A percentile compares a stretch with the other conserved stretches of the same genome.
phyloP scores from a whole-genome alignment of 1,284 basidiomycete species.

The Cutaneotrichosporon mucoides region DNA sequence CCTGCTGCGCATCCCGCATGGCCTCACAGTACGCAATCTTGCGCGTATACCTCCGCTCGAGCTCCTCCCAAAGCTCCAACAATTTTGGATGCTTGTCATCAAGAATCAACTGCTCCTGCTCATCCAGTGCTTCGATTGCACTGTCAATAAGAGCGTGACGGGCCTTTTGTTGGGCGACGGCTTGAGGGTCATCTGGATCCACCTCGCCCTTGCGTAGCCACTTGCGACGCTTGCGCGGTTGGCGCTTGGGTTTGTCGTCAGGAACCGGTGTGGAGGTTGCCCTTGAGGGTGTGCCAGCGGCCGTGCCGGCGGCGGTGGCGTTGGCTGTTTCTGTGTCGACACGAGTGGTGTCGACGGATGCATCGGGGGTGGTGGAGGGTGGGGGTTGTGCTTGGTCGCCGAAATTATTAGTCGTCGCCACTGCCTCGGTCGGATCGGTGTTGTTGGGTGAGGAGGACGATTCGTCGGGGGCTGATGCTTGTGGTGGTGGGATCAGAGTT shows the following conservation, averaged over 20 bases:
- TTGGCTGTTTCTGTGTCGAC: neutral
- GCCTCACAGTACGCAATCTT: conserved; percentile 18
- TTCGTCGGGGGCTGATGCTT: too few relatives aligned
- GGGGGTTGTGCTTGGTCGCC: too few relatives aligned
- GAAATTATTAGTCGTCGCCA: too few relatives aligned
- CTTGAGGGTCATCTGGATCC: conserved; percentile 43
- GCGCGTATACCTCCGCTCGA: conserved; percentile 22
- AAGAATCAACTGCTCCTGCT: conserved; percentile 28
- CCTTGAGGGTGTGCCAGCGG: too few relatives aligned
- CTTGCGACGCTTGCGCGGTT: conserved; percentile 36
- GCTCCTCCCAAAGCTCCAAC: conserved; percentile 28
- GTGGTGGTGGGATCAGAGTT: neutral
- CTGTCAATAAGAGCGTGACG: conserved; percentile 21
- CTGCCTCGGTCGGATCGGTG: too few relatives aligned
- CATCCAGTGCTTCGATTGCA: conserved; percentile 32
- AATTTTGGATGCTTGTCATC: conserved; percentile 28
- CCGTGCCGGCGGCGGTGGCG: conserved; percentile 1
- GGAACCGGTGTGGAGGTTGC: neutral
- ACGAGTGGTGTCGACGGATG: neutral
- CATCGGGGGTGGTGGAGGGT: neutral
- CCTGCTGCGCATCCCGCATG: conserved; percentile 11
- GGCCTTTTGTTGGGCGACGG: conserved; percentile 36
- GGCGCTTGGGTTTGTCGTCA: conserved; percentile 20
- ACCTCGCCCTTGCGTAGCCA: conserved; percentile 42
- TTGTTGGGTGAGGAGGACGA: too few relatives aligned